Base-by-base conservation (phyloP, 2,329 filamentous ascomycete species). In the Colletotrichum gigasporum region DNA sequence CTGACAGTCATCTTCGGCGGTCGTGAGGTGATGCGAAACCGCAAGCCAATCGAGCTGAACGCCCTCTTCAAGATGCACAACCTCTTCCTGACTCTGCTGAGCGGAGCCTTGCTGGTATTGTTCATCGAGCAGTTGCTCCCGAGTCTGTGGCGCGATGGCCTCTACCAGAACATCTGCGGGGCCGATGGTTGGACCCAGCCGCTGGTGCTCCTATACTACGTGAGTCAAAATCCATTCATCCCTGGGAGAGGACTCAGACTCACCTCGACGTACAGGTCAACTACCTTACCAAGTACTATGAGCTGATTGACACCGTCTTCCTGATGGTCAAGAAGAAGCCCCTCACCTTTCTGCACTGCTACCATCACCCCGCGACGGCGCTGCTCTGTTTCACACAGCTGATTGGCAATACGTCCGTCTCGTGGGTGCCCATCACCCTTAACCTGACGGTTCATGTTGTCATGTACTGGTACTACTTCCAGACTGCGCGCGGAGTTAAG, bases 391-490 rank as follows among this genome's bases (percentile, higher is more conserved):
- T 94, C 84, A 94, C 91, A 53, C 93, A 96, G 81, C 87, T 96
- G 65, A 88, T 95, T 71, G 93, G 93, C 68, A 85, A 90, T 76
- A 96, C 93, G 22, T 85, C 93, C 20, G 92, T 96, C 50, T 94
- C 92, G 67, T 96, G 93, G 93, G 90, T 94, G 50, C 87, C 89
- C 60, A 96, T 96, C 75, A 89, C 87, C 37, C 87, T 96, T 70
- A 96, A 96, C 84, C 80, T 96, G 75, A 86, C 86, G 66, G 93
- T 96, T 55, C 93, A 96, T 79, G 93, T 96, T 58, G 90, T 96
- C 75, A 96, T 96, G 93, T 96, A 96, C 88, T 96, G 92, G 92
- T 96, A 96, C 87, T 96, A 96, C 86, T 96, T 96, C 87, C 93
- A 96, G 83, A 92, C 91, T 73, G 92, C 93, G 51, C 91, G 93